Evolutionary conservation across 345 rosid genomes (phyloP).

Genomic region (Lepidium didymum): DNA sequence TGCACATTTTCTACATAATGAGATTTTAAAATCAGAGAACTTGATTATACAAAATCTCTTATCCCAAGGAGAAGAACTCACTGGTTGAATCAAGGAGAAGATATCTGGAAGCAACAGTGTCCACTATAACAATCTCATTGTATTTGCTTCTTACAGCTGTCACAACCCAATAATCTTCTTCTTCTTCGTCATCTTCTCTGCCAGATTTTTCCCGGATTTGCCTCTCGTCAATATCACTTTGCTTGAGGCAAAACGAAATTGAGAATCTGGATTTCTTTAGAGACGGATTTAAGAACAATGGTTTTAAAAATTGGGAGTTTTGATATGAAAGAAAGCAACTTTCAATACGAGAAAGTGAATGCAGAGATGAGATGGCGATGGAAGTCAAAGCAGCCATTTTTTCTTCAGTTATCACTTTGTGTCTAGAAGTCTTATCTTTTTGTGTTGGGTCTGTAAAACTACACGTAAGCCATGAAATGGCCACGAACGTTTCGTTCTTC

Average conservation of each 20-base stretch:
- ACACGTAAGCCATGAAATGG: too few species aligned
- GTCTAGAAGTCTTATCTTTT: conserved; percentile 12
- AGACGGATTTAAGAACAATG: conserved; percentile 2
- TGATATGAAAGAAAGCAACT: conserved; percentile 12
- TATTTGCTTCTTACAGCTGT: conserved; percentile 46
- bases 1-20: conserved; percentile 58
- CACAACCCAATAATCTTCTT: conserved; percentile 47
- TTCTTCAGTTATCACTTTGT: neutral
- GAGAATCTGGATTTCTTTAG: conserved; percentile 22
- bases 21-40: conserved; percentile 1
- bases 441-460: too few species aligned
- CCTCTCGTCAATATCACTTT: neutral
- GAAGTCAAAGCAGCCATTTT: conserved; percentile 29
- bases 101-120: conserved; percentile 51
- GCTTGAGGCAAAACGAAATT: conserved; percentile 18
- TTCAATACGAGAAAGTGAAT: neutral
- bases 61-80: conserved; percentile 3
- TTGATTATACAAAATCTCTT: neutral
- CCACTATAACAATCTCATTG: conserved; percentile 72
- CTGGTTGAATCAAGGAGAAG: conserved; percentile 80
- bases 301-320: conserved; percentile 7
- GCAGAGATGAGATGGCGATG: conserved; percentile 7
- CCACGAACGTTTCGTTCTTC: too few species aligned
- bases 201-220: neutral
- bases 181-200: conserved; percentile 21